Evolutionary conservation across 208 protist species (phyloP), one percentile per base, ranked within the genome.

Genomic region (Trichomonas tenax): DNA sequence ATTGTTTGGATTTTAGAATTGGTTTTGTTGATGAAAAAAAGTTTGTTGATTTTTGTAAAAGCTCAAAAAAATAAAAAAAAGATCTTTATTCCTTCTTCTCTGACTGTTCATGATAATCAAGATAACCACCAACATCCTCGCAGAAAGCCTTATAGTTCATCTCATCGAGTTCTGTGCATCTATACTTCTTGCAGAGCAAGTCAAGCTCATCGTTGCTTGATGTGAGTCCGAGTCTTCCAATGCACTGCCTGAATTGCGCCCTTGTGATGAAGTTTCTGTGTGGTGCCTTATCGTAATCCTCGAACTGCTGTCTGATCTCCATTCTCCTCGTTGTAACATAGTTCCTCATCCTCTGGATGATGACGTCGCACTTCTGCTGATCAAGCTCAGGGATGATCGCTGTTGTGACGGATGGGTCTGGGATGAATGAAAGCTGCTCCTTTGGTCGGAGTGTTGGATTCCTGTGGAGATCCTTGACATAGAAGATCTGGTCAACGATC

Each of bases 121-220:
- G 26, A n/a, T 72, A 72, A 31, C 58, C 58, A 40, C 34, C 86
- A 93, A 93, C 31, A 51, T 93, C 86, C 45, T 93, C 31, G 45
- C 86, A 93, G 44, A 93, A 93, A 15, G 86, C 40, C 45, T 38
- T 38, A 93, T 93, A 93, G 15, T 93, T 51, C 26, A 44, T 34
- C 21, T 93, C 86, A 15, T 93, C 86, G 40, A 93, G 44, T 0
- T 93, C 86, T 38, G 86, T 93, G n/a, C 86, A 93, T 93, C 44
- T 93, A 93, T 93, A 93, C 34, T 40, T 93, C 31, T 93, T 93
- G 45, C 86, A 93, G n/a, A 93, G 44, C 31, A 93, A 38, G n/a
- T 93, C 86, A 0, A 93, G 31, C 38, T 93, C 86, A 23, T 51
- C 46, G n/a, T 48, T 31, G 46, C 46, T 41, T 36, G 86, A 93